phyloP scores from a whole-genome alignment of 352 stramenopile genomes.

The Phytopythium kandeliae region DNA sequence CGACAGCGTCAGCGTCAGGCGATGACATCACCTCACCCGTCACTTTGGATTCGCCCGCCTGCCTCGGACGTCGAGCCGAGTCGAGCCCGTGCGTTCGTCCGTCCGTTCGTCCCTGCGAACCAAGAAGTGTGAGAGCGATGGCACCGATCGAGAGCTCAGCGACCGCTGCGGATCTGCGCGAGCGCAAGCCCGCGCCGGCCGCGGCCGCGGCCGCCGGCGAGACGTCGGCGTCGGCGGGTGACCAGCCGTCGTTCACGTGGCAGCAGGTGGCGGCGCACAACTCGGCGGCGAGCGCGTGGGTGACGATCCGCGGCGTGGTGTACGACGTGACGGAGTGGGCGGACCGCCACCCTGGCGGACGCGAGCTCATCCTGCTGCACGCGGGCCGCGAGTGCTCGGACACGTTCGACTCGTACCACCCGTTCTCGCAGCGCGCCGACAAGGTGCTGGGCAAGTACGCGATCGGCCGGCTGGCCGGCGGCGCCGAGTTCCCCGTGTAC shows the following conservation, averaged over 20 bases:
- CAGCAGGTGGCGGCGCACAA: conserved; percentile 95
- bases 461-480: conserved; percentile 72
- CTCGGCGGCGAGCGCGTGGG: conserved; percentile 94
- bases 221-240: conserved; percentile 13
- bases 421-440: conserved; percentile 78
- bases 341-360: conserved; percentile 77
- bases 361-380: conserved; percentile 77
- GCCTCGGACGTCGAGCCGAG: conserved; percentile 2
- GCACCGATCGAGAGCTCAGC: conserved; percentile 23
- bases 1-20: too few relatives aligned
- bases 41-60: conserved; percentile 18
- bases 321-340: conserved; percentile 92
- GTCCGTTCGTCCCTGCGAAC: too few relatives aligned
- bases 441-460: conserved; percentile 84
- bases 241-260: conserved; percentile 78
- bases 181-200: conserved; percentile 38
- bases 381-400: conserved; percentile 79
- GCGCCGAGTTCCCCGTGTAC: conserved; percentile 86
- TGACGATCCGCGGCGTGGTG: conserved; percentile 92
- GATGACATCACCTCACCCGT: conserved; percentile 22
- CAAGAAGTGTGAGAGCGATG: too few relatives aligned
- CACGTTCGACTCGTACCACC: conserved; percentile 91
- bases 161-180: conserved; percentile 38
- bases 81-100: too few relatives aligned
- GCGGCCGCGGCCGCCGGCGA: conserved; percentile 11